Evolutionary conservation across 1,284 basidiomycete genomes (phyloP).

Genomic region (Kalmanozyma brasiliensis): DNA sequence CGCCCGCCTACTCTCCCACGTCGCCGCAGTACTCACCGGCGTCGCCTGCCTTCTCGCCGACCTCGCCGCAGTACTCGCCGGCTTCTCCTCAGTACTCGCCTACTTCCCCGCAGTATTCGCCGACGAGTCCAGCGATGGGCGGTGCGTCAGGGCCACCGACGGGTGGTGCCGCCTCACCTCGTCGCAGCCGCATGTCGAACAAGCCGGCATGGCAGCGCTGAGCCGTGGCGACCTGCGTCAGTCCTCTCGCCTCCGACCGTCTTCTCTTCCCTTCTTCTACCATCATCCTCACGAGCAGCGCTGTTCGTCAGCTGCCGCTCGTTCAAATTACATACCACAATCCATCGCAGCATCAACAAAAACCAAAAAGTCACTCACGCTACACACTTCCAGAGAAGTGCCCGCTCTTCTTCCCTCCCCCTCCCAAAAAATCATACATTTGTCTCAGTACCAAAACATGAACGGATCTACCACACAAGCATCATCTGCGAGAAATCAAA

Average conservation of each 20-base stretch:
- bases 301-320: not conserved
- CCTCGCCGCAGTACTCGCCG: constrained; percentile 72
- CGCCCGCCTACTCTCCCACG: constrained; percentile 62
- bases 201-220: constrained; percentile 62
- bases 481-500: constrained; percentile 1
- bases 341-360: constrained; percentile 10
- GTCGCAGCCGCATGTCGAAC: constrained; percentile 61
- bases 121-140: constrained; percentile 56
- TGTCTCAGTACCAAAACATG: constrained; percentile 3
- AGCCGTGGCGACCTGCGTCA: not conserved
- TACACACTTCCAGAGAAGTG: not conserved
- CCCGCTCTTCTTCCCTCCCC: not conserved
- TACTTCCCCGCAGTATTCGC: constrained; percentile 60
- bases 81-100: constrained; percentile 67
- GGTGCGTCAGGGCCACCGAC: constrained; percentile 27
- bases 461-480: constrained; percentile 10
- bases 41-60: constrained; percentile 79
- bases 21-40: constrained; percentile 63
- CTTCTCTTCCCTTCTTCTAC: not conserved
- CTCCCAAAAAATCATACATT: constrained; percentile 6
- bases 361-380: not conserved
- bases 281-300: constrained; percentile 1
- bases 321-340: constrained; percentile 5
- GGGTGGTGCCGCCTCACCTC: constrained; percentile 55
- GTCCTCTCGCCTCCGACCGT: not conserved